Evolutionary conservation across 2,329 filamentous ascomycete species (phyloP), one percentile per base, ranked within the genome.

Genomic region (Dendrostoma leiphaemia): DNA sequence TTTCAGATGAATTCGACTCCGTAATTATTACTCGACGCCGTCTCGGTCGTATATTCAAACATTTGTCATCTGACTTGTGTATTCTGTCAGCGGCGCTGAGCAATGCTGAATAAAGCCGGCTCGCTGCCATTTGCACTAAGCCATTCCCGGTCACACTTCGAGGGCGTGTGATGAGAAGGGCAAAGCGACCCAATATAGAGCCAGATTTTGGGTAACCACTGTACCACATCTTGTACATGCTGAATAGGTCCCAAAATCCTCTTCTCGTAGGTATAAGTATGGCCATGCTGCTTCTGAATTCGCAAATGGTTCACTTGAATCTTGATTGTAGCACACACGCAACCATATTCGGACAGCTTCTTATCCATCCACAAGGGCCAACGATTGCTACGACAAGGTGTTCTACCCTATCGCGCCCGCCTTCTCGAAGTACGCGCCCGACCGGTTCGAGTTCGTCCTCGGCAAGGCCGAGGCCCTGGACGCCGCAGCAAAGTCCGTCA

Each of bases 381-480:
- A n/a, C n/a, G n/a, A n/a, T n/a, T n/a, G 67, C 23, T 78, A 81
- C 60, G 68, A 74, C 53, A 79, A 77, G 45, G 66, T 80, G 12
- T 69, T 82, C 52, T 78, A 75, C 48, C 78, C 79, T 3, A 79
- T 83, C 57, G 65, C 66, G 7, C 70, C 76, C 6, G 69, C 68
- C 13, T 83, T 84, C 65, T 64, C 71, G 21, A 67, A 75, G 38
- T 83, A 82, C 61, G 68, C 75, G 0, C 51, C 67, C 2, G 65
- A 65, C 23, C 69, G 72, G 48, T 84, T 83, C 60, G 78, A 82
- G 62, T 77, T 81, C 60, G 65, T 85, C 23, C 60, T 73, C 35
- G 82, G 77, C 43, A 70, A 69, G 32, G 82, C 81, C 38, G 66
- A 71, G 12, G 59, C 62, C 10, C 63, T 83, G 3, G 73, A 78